These are phyloP conservation scores for Triticum turgidum DNA, from an alignment of 176 grass and related monocot species.

Conservation along the genomic window DNA sequence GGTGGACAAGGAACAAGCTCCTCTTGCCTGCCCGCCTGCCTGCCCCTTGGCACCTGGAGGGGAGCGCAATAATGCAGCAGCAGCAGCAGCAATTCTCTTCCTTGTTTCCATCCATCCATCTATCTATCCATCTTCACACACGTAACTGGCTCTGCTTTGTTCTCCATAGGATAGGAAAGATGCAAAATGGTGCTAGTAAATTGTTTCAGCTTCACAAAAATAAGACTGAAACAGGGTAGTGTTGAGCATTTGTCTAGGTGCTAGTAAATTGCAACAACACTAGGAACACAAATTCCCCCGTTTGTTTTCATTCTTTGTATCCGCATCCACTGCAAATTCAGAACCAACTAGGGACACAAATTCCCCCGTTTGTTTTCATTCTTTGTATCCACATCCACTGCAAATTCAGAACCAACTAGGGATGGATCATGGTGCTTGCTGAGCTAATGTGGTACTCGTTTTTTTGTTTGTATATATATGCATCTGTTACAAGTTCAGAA, in stretches of 20 bases:
- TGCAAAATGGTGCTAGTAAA: background rate
- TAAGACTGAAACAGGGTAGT: too few relatives aligned
- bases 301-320: background rate
- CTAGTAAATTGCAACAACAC: background rate
- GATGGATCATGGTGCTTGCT: too few relatives aligned
- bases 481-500: too few relatives aligned
- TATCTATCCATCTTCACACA: background rate
- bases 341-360: too few relatives aligned
- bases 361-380: background rate
- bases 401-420: too few relatives aligned
- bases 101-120: background rate
- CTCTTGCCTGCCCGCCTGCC: background rate
- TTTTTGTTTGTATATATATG: too few relatives aligned
- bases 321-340: background rate
- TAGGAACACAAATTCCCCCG: too few relatives aligned
- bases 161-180: background rate
- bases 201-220: background rate
- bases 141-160: background rate
- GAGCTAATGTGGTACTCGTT: too few relatives aligned
- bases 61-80: slow-evolving; percentile 22
- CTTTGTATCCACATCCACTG: background rate
- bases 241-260: background rate
- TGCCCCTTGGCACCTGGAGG: background rate
- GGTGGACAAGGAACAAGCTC: slow-evolving; percentile 18
- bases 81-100: slow-evolving; percentile 5